These are phyloP conservation scores for Boletus rex-veris DNA, from an alignment of 768 basidiomycete species.

Conservation along the genomic window DNA sequence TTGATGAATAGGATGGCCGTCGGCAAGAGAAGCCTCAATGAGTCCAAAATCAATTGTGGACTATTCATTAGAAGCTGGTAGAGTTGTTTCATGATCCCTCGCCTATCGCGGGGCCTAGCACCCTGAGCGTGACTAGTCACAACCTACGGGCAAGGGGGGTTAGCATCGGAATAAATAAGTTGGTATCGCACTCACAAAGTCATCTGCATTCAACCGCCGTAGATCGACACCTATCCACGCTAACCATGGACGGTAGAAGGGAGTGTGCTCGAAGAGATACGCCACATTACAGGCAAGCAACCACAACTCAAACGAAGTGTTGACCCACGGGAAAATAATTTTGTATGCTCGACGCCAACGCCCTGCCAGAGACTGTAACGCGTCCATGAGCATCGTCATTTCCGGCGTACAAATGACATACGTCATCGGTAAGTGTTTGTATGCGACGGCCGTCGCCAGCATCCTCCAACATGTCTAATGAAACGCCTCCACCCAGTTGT, in stretches of 20 bases:
- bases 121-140: constrained; percentile 13
- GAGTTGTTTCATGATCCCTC: constrained; percentile 41
- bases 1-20: constrained; percentile 93
- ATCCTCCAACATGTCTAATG: constrained; percentile 62
- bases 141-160: constrained; percentile 11
- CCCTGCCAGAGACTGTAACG: constrained; percentile 46
- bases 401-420: constrained; percentile 27
- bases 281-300: constrained; percentile 79
- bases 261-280: constrained; percentile 85
- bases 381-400: constrained; percentile 1
- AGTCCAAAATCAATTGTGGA: constrained; percentile 69
- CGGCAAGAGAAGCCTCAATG: constrained; percentile 74
- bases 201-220: constrained; percentile 73
- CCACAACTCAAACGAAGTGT: constrained; percentile 75
- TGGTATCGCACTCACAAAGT: constrained; percentile 53
- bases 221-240: constrained; percentile 81
- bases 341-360: constrained; percentile 65
- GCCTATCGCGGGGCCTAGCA: constrained; percentile 22
- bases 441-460: constrained; percentile 42
- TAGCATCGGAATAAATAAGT: background rate
- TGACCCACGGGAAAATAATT: constrained; percentile 75
- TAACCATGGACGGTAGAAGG: constrained; percentile 90
- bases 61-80: constrained; percentile 47
- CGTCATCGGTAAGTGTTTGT: constrained; percentile 50
- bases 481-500: constrained; percentile 77